These are phyloP conservation scores for Dryadomyces quercivorus DNA, from an alignment of 2,329 filamentous ascomycete species.

Conservation along the genomic window DNA sequence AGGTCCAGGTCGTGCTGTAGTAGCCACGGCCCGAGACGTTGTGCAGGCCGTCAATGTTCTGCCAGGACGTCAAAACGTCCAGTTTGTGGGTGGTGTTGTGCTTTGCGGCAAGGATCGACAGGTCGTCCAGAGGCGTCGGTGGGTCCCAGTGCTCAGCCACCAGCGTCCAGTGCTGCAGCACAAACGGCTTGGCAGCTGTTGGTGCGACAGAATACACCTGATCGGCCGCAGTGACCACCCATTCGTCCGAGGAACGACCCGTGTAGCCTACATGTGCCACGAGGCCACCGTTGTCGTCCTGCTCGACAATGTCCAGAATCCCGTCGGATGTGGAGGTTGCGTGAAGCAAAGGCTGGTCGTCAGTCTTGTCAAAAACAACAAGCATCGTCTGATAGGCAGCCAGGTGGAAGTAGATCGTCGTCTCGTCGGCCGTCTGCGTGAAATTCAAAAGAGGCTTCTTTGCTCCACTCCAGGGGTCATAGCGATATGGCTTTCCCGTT, in stretches of 20 bases:
- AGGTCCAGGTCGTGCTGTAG: constrained; percentile 1
- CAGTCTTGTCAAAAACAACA: constrained; percentile 13
- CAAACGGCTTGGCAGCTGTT: neutral
- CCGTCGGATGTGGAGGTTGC: neutral
- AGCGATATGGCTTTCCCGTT: constrained; percentile 8
- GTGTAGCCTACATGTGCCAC: neutral
- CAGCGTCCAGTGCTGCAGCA: constrained; percentile 5
- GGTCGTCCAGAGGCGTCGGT: constrained; percentile 1
- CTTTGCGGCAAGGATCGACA: neutral
- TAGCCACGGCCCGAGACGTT: constrained; percentile 7
- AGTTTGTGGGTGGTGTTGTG: constrained; percentile 6
- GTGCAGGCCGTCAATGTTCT: constrained; percentile 3
- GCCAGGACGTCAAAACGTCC: constrained; percentile 1
- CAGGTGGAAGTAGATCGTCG: constrained; percentile 22
- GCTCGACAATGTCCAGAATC: neutral
- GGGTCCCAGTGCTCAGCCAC: constrained; percentile 8
- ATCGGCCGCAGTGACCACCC: neutral
- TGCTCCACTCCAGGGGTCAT: constrained; percentile 30
- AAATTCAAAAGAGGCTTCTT: constrained; percentile 16
- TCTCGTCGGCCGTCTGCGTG: constrained; percentile 8
- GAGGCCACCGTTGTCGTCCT: neutral
- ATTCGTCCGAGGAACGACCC: neutral
- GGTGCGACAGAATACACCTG: neutral
- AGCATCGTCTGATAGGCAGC: constrained; percentile 26
- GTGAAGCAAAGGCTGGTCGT: neutral